Conservation (phyloP, 805 yeast genomes). For the Starmerella lactis-condensi region DNA sequence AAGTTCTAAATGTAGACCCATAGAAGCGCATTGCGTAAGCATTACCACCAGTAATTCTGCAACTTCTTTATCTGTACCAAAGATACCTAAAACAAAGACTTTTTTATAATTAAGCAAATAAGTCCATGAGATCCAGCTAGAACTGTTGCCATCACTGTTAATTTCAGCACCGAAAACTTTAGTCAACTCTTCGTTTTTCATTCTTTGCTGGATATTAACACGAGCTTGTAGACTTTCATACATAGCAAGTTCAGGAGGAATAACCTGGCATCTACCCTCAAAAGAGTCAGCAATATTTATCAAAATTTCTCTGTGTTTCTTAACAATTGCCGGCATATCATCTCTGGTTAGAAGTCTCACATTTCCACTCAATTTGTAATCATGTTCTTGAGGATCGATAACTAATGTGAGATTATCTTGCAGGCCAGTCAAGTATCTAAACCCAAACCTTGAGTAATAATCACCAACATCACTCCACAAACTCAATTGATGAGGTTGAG, state of each 20-base stretch:
- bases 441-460: slow-evolving; percentile 9
- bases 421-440: slow-evolving; percentile 4
- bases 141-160: slow-evolving; percentile 9
- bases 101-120: slow-evolving; percentile 8
- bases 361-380: no score
- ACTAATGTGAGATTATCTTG: slow-evolving; percentile 1
- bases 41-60: slow-evolving; percentile 4
- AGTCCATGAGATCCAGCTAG: slow-evolving; percentile 12
- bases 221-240: no score
- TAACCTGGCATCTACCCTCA: no score
- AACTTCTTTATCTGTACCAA: slow-evolving; percentile 12
- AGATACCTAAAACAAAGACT: slow-evolving; percentile 10
- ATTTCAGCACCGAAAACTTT: not conserved
- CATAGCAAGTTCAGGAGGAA: no score
- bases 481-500: slow-evolving; percentile 4
- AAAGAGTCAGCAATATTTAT: no score
- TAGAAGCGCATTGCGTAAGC: not conserved
- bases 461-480: slow-evolving; percentile 13
- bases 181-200: not conserved
- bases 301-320: no score
- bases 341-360: no score
- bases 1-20: slow-evolving; percentile 1
- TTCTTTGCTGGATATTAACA: not conserved
- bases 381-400: no score
- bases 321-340: no score